Percentiles rank a stretch among this genome's conserved stretches.
These are phyloP conservation scores for Monosporascus cannonballus DNA, from an alignment of 2,329 filamentous ascomycete genomes.

Conservation along the genomic window DNA sequence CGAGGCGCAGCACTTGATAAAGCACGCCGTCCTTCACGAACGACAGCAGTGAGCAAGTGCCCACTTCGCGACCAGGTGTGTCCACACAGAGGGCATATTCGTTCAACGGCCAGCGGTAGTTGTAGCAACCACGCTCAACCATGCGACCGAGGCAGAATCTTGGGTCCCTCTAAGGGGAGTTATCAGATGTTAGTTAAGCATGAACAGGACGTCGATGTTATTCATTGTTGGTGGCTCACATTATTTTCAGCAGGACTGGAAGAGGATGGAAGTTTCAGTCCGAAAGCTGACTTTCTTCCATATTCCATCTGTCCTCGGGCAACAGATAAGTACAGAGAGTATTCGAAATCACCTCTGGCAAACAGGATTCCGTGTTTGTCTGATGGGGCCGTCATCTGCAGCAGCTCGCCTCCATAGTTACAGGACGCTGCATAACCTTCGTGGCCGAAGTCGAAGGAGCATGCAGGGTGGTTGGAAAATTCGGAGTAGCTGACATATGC, in stretches of 20 bases:
- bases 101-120: conserved; percentile 8
- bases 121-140: conserved; percentile 7
- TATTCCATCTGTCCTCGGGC: conserved; percentile 5
- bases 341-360: conserved; percentile 8
- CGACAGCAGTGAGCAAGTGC: conserved; percentile 7
- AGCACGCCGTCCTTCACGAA: conserved; percentile 7
- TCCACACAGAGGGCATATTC: conserved; percentile 4
- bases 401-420: conserved; percentile 9
- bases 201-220: not conserved
- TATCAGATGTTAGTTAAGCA: no score
- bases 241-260: no score
- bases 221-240: not conserved
- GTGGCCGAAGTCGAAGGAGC: conserved; percentile 11
- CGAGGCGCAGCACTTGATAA: conserved; percentile 9
- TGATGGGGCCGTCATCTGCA: conserved; percentile 8
- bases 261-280: conserved; percentile 1
- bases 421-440: conserved; percentile 10
- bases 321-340: conserved; percentile 7
- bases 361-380: conserved; percentile 7
- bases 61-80: conserved; percentile 1
- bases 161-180: not conserved
- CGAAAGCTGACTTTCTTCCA: conserved; percentile 7
- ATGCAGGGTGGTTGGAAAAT: conserved; percentile 5
- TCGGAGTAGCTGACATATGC: conserved; percentile 10
- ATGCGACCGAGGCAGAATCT: conserved; percentile 6